phyloP scores from a whole-genome alignment of 1,139 yeast genomes.

The Magnusiomyces magnusii region DNA sequence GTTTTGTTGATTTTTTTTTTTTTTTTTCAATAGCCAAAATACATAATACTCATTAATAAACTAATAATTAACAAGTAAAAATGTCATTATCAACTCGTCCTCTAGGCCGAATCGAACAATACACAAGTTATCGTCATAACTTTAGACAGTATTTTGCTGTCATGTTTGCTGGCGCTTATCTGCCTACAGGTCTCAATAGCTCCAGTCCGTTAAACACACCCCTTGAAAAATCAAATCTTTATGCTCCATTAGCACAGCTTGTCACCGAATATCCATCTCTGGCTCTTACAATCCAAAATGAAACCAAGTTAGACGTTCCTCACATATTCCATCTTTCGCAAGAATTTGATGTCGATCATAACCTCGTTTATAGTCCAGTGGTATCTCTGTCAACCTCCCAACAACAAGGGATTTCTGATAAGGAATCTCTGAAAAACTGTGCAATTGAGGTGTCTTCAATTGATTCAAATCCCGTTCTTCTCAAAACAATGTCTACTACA shows the following conservation, averaged over 20 bases:
- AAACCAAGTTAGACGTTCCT: neutral
- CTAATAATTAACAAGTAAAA: too few species aligned
- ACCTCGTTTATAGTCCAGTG: neutral
- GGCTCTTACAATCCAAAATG: neutral
- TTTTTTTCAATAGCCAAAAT: too few species aligned
- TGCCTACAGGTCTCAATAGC: neutral
- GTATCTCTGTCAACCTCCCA: neutral
- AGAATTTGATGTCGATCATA: neutral
- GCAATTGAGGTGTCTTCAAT: neutral
- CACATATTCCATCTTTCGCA: neutral
- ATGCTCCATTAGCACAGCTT: neutral
- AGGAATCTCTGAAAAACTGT: neutral
- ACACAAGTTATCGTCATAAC: constrained; percentile 3
- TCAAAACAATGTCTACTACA: neutral
- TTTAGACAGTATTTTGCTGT: neutral
- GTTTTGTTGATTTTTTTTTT: too few species aligned
- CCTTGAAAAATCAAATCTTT: neutral
- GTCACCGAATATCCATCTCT: neutral
- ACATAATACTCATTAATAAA: too few species aligned
- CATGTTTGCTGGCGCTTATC: neutral
- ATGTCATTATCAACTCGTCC: neutral
- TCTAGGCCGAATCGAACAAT: neutral
- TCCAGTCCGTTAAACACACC: neutral
- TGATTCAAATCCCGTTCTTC: neutral
- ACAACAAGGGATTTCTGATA: neutral